phyloP scores from a whole-genome alignment of 805 yeast genomes.

The Lipomyces starkeyi region DNA sequence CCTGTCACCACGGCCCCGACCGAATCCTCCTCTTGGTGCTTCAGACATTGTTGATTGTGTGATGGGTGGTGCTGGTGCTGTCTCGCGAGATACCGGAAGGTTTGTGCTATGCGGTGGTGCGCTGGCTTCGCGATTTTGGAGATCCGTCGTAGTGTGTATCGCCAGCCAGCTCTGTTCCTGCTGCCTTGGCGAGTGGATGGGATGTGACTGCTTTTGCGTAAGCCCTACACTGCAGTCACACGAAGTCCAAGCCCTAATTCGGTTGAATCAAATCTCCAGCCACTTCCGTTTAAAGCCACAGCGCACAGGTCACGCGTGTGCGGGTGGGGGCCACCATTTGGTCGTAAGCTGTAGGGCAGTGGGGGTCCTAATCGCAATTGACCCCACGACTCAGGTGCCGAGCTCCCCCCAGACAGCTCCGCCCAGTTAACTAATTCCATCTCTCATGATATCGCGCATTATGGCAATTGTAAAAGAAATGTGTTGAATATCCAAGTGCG shows the following conservation, averaged over 20 bases:
- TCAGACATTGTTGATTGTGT: conserved; percentile 42
- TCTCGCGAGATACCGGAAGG: background rate
- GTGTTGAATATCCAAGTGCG: background rate
- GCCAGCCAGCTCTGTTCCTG: too few species aligned
- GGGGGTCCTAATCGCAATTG: background rate
- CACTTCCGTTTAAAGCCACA: too few species aligned
- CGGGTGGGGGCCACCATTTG: background rate
- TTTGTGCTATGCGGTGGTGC: background rate
- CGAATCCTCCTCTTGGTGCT: conserved; percentile 49
- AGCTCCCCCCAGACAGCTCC: background rate
- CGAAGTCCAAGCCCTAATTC: background rate
- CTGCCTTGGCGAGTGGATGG: too few species aligned
- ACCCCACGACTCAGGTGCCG: background rate
- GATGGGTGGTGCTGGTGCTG: conserved; percentile 14
- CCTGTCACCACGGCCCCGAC: conserved; percentile 49
- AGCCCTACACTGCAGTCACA: background rate
- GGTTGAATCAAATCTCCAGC: too few species aligned
- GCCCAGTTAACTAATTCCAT: background rate
- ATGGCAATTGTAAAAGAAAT: background rate
- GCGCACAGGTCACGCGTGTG: too few species aligned
- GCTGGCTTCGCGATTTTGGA: background rate
- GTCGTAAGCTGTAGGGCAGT: background rate
- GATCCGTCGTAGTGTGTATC: background rate
- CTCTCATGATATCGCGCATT: background rate
- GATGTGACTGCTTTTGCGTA: background rate